phyloP scores from a whole-genome alignment of 2,329 filamentous ascomycete genomes.

The Pseudogymnoascus pannorum region DNA sequence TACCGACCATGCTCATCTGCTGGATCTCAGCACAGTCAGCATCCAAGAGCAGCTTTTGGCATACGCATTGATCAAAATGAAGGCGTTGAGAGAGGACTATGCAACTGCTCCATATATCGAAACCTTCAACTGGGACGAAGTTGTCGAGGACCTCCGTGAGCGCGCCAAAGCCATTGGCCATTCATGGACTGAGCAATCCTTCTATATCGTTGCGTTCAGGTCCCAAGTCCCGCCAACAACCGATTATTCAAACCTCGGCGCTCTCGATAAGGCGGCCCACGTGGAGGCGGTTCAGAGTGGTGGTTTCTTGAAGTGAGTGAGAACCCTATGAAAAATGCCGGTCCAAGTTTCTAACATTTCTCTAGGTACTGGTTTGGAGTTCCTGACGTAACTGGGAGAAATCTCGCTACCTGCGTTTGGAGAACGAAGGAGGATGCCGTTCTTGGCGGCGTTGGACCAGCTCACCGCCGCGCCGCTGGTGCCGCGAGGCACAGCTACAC shows the following conservation, averaged over 20 bases:
- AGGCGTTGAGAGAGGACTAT: slow-evolving; percentile 60
- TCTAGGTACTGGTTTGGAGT: slow-evolving; percentile 78
- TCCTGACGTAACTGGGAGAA: slow-evolving; percentile 61
- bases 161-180: slow-evolving; percentile 42
- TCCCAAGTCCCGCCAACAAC: slow-evolving; percentile 62
- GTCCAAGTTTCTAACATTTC: neutral
- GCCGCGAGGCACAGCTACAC: slow-evolving; percentile 54
- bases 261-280: slow-evolving; percentile 72
- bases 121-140: slow-evolving; percentile 68
- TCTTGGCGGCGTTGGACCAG: slow-evolving; percentile 51
- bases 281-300: slow-evolving; percentile 71
- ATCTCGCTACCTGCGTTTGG: slow-evolving; percentile 76
- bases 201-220: slow-evolving; percentile 81
- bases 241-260: slow-evolving; percentile 59
- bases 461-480: slow-evolving; percentile 58
- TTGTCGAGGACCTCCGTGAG: slow-evolving; percentile 50
- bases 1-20: slow-evolving; percentile 58
- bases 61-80: slow-evolving; percentile 59
- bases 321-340: slow-evolving; percentile 9
- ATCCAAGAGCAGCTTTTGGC: slow-evolving; percentile 62
- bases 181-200: slow-evolving; percentile 54
- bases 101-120: slow-evolving; percentile 66
- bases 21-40: slow-evolving; percentile 63
- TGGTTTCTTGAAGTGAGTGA: slow-evolving; percentile 65
- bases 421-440: slow-evolving; percentile 51